Conservation (phyloP, 2,329 filamentous ascomycete species). For the Cadophora sp. region DNA sequence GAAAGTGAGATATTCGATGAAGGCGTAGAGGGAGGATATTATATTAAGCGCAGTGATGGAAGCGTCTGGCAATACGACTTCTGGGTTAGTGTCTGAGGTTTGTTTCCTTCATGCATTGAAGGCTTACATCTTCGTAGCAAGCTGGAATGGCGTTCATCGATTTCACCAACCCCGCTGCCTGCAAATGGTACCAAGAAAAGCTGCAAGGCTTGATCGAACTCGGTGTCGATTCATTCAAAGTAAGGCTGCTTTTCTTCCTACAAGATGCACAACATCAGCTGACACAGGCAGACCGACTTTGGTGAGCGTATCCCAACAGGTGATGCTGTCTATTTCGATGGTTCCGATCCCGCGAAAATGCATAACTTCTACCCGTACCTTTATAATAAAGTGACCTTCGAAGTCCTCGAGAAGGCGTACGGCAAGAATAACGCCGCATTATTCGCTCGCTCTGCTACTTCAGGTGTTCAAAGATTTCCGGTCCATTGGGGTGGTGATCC, state of each 20-base stretch:
- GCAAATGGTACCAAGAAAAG: background rate
- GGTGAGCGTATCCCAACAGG: background rate
- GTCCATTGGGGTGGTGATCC: conserved; percentile 68
- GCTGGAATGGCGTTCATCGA: background rate
- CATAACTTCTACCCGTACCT: conserved; percentile 69
- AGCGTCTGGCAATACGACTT: background rate
- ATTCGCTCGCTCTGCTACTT: conserved; percentile 64
- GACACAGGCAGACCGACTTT: background rate
- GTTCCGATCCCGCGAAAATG: conserved; percentile 59
- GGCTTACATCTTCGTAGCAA: background rate
- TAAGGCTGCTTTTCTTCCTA: background rate
- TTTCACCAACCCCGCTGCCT: background rate
- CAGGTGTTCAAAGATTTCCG: conserved; percentile 64
- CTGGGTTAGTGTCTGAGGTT: background rate
- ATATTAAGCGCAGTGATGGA: background rate
- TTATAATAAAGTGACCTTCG: conserved; percentile 66
- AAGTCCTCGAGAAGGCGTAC: conserved; percentile 55
- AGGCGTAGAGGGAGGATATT: background rate
- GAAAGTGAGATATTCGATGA: background rate
- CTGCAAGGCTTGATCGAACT: background rate
- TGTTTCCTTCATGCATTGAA: background rate
- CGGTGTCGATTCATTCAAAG: background rate
- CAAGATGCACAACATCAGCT: background rate
- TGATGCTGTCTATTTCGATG: background rate
- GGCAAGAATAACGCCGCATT: conserved; percentile 59